A percentile compares a stretch with the other conserved stretches of the same genome.
Conservation (phyloP, 2,329 filamentous ascomycete species). For the Samsoniella hepiali region DNA sequence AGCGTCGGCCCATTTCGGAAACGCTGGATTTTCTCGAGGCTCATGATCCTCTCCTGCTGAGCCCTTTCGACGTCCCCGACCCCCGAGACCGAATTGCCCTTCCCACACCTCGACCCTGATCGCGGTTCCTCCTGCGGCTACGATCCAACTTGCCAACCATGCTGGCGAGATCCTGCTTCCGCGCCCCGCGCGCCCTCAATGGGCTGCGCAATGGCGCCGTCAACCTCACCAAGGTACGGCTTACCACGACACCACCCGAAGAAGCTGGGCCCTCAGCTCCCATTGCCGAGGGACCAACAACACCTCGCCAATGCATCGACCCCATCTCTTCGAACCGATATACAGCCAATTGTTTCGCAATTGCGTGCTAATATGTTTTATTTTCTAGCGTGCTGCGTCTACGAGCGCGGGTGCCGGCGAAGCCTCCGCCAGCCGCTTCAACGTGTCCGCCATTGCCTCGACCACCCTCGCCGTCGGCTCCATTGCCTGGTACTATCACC, state of each 20-base stretch:
- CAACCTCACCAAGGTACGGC: conserved; percentile 68
- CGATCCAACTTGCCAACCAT: conserved; percentile 59
- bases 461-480: conserved; percentile 84
- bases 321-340: conserved; percentile 21
- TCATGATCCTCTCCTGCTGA: conserved; percentile 36
- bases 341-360: conserved; percentile 20
- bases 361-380: conserved; percentile 37
- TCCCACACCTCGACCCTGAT: conserved; percentile 35
- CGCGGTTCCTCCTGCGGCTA: conserved; percentile 36
- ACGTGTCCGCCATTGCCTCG: conserved; percentile 80
- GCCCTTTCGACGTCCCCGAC: conserved; percentile 37
- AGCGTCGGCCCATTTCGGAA: conserved; percentile 42
- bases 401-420: conserved; percentile 71
- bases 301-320: conserved; percentile 31
- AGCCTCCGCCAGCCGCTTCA: conserved; percentile 72
- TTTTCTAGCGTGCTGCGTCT: conserved; percentile 60
- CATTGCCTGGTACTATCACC: conserved; percentile 95
- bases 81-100: conserved; percentile 33
- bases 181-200: conserved; percentile 82
- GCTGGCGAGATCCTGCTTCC: conserved; percentile 90
- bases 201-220: conserved; percentile 70
- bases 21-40: conserved; percentile 41
- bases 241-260: conserved; percentile 25
- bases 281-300: conserved; percentile 36
- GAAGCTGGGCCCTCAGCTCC: conserved; percentile 24